Percentiles rank a stretch among this genome's conserved stretches.
Evolutionary conservation across 2,329 filamentous ascomycete genomes (phyloP).

Genomic region (Tolypocladium sp.): DNA sequence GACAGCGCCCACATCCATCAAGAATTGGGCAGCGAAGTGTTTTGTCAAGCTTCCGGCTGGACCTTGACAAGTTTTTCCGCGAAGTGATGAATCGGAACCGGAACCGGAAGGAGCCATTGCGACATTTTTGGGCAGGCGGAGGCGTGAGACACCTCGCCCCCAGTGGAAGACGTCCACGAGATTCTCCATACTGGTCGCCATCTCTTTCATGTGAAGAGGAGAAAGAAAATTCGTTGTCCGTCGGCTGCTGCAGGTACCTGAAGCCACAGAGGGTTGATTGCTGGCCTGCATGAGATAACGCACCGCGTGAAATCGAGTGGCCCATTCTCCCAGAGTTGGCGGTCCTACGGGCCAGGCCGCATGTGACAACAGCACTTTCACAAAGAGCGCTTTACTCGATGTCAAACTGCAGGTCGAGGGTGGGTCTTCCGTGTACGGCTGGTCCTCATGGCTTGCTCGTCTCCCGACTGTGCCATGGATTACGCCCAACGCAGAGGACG

Average conservation of each 20-base stretch:
- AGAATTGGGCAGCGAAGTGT: background rate
- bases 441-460: background rate
- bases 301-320: background rate
- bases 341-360: background rate
- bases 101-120: background rate
- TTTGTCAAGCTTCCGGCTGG: background rate
- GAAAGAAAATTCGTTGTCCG: background rate
- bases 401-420: background rate
- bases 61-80: background rate
- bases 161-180: background rate
- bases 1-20: background rate
- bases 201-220: background rate
- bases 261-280: background rate
- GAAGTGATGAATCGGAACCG: background rate
- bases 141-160: too few relatives aligned
- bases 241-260: background rate
- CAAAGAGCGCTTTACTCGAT: background rate
- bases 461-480: background rate
- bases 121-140: background rate
- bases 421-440: background rate
- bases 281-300: too few relatives aligned
- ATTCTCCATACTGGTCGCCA: background rate
- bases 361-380: background rate
- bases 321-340: background rate
- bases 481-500: background rate